Evolutionary conservation across 2,329 filamentous ascomycete species (phyloP).

Genomic region (Thelonectria discophora): DNA sequence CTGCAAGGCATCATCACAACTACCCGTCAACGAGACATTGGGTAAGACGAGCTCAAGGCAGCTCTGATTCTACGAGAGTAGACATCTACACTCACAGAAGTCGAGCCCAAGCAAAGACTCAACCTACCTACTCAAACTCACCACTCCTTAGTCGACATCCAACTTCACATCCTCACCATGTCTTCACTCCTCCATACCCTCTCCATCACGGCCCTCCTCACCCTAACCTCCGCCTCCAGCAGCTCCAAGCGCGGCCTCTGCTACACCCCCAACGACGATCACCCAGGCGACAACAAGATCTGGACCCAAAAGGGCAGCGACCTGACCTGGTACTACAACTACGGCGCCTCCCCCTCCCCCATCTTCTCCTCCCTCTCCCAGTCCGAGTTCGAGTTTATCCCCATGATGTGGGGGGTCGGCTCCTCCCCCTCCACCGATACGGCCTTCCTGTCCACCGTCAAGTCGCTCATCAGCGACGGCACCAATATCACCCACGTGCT

Average conservation of each 20-base stretch:
- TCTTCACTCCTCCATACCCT: slow-evolving; percentile 18
- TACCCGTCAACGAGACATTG: too few species aligned
- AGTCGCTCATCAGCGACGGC: slow-evolving; percentile 58
- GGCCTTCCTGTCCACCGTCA: slow-evolving; percentile 69
- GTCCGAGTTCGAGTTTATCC: slow-evolving; percentile 74
- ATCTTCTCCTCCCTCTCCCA: slow-evolving; percentile 60
- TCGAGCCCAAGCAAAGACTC: neutral
- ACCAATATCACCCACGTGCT: slow-evolving; percentile 73
- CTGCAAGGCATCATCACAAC: too few species aligned
- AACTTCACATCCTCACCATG: slow-evolving; percentile 18
- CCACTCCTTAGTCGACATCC: neutral
- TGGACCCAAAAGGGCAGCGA: slow-evolving; percentile 67
- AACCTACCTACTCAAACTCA: too few species aligned
- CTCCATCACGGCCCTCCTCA: slow-evolving; percentile 33
- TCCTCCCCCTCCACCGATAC: slow-evolving; percentile 59
- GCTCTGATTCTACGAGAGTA: too few species aligned
- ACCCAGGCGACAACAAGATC: slow-evolving; percentile 69
- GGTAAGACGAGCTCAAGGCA: too few species aligned
- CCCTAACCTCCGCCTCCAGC: slow-evolving; percentile 42
- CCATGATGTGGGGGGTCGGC: slow-evolving; percentile 79
- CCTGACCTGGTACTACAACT: slow-evolving; percentile 90
- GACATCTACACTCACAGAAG: too few species aligned
- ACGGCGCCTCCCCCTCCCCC: slow-evolving; percentile 64
- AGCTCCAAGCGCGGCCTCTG: slow-evolving; percentile 75
- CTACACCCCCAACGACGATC: slow-evolving; percentile 66